These are phyloP conservation scores for Colletotrichum cordylinicola DNA, from an alignment of 2,329 filamentous ascomycete species.

Conservation along the genomic window DNA sequence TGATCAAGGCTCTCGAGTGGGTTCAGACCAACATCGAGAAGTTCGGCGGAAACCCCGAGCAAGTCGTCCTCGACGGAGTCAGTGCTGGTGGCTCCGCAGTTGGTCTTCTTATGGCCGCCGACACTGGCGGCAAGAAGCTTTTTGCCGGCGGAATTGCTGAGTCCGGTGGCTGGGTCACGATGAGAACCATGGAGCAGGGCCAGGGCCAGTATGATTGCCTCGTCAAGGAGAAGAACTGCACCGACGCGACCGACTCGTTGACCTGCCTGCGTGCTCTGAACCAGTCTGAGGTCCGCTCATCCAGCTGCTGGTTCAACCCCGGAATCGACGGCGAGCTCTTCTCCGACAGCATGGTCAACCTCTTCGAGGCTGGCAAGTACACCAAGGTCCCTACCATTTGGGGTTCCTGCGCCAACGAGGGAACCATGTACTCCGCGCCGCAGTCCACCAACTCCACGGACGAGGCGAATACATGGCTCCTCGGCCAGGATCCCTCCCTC, in stretches of 20 bases:
- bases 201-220: constrained; percentile 60
- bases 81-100: constrained; percentile 73
- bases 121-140: constrained; percentile 53
- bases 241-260: constrained; percentile 23
- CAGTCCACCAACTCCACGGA: constrained; percentile 34
- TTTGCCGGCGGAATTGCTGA: constrained; percentile 58
- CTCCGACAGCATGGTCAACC: constrained; percentile 52
- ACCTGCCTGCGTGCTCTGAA: constrained; percentile 25
- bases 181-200: constrained; percentile 35
- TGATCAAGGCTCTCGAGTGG: constrained; percentile 69
- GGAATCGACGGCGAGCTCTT: constrained; percentile 61
- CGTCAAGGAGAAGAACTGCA: constrained; percentile 32
- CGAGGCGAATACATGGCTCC: constrained; percentile 37
- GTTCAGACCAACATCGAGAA: constrained; percentile 67
- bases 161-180: constrained; percentile 57
- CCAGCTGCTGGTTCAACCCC: constrained; percentile 33
- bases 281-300: constrained; percentile 25
- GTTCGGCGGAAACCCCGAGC: constrained; percentile 73
- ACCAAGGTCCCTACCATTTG: constrained; percentile 59
- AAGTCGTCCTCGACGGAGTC: constrained; percentile 72
- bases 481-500: constrained; percentile 38
- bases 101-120: constrained; percentile 65
- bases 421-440: constrained; percentile 38
- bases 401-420: constrained; percentile 43
- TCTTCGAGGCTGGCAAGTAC: constrained; percentile 55